A percentile compares a stretch with the other conserved stretches of the same genome.
phyloP scores from a whole-genome alignment of 257 asterid genomes.

The Solanum etuberosum region DNA sequence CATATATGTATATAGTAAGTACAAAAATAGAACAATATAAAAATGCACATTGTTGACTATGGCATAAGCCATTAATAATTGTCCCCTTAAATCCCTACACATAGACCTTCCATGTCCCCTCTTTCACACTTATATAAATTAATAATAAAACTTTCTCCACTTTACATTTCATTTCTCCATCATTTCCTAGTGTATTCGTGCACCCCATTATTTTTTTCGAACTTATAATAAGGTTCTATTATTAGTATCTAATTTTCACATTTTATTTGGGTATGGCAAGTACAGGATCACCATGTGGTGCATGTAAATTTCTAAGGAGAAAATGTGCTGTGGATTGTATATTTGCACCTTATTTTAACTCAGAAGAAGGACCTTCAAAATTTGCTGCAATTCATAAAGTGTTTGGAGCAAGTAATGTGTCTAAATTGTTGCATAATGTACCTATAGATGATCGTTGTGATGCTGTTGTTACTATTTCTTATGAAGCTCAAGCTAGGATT shows the following conservation, averaged over 20 bases:
- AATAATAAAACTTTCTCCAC: background rate
- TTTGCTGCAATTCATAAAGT: conserved; percentile 97
- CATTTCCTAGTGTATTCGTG: background rate
- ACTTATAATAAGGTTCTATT: background rate
- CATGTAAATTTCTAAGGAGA: conserved; percentile 87
- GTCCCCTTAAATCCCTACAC: conserved; percentile 63
- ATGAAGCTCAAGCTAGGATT: conserved; percentile 87
- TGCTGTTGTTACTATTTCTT: conserved; percentile 73
- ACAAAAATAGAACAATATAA: background rate
- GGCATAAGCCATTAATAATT: background rate
- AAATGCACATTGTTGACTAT: background rate
- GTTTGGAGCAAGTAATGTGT: conserved; percentile 90
- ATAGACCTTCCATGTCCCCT: conserved; percentile 45
- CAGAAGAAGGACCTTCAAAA: conserved; percentile 74
- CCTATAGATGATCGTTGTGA: conserved; percentile 65
- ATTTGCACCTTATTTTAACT: conserved; percentile 73
- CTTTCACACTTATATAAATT: background rate
- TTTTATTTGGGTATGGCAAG: background rate
- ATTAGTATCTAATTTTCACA: background rate
- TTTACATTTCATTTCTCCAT: conserved; percentile 4
- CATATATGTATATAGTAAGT: background rate
- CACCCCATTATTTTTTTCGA: background rate
- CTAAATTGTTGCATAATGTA: conserved; percentile 57
- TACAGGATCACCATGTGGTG: conserved; percentile 85
- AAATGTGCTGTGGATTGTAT: conserved; percentile 72